A percentile compares a stretch with the other conserved stretches of the same genome.
Conservation (phyloP, 2,329 filamentous ascomycete species). For the Botrytis tulipae region DNA sequence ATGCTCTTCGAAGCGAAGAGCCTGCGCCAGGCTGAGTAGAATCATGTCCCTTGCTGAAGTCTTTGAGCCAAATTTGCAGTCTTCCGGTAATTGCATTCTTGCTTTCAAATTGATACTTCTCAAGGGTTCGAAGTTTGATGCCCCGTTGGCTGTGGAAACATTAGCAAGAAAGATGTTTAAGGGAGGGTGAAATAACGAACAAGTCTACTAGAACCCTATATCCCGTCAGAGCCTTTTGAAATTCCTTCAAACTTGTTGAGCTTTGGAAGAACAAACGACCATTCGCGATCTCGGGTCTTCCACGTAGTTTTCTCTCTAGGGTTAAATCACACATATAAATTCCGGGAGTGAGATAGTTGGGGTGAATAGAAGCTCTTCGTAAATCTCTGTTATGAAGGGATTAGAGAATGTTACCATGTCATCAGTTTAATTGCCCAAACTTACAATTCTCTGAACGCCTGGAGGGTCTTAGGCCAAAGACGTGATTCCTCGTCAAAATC, state of each 20-base stretch:
- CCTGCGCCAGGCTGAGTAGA: background rate
- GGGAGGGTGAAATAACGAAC: background rate
- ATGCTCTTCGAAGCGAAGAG: background rate
- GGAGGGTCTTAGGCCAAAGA: background rate
- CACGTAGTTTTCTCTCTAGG: background rate
- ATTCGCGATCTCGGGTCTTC: no score
- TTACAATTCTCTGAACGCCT: background rate
- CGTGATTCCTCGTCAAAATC: background rate
- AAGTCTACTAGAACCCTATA: background rate
- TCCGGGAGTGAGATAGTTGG: background rate
- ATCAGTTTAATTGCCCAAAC: background rate
- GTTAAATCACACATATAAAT: conserved; percentile 1
- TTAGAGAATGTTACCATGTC: background rate
- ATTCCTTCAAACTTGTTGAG: background rate
- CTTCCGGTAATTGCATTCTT: conserved; percentile 3
- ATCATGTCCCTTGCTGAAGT: background rate
- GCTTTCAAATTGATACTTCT: background rate
- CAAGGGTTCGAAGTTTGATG: conserved; percentile 1
- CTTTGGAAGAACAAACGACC: conserved; percentile 2
- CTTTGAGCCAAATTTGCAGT: conserved; percentile 11
- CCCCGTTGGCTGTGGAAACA: background rate
- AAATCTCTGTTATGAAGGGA: background rate
- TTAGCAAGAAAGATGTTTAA: background rate
- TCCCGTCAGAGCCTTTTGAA: conserved; percentile 3
- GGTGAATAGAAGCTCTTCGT: background rate